Evolutionary conservation across 768 basidiomycete genomes (phyloP), one percentile per base, ranked within the genome.

Genomic region (Boletus edulis): DNA sequence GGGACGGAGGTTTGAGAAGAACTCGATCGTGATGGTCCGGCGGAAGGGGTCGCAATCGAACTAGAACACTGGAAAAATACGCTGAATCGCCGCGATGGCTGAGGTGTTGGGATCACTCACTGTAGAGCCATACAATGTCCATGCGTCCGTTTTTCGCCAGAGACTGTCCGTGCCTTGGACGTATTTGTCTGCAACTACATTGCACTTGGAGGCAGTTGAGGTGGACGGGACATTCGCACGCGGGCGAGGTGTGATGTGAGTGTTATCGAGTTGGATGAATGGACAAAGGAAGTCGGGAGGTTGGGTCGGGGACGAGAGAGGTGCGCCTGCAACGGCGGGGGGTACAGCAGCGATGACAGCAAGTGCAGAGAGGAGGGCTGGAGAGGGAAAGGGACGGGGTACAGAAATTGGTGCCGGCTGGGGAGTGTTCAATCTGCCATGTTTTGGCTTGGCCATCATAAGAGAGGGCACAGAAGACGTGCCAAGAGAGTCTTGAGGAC

Each of bases 41-140:
- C 9, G 2, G 64, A 24, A 6, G 62, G 35, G 44, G 32, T 60
- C 14, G 54, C 13, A 2, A 55, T 15, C 9, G 58, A 49, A 17
- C 29, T 48, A 4, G 62, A 27, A 38, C 62, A 71, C 71, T 70
- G 20, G 29, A 29, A 40, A 27, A 10, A 8, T 4, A 18, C 3
- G 49, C 34, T 55, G 49, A 56, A 47, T 35, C 14, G 24, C 15
- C 29, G 22, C 3, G 20, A 38, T 11, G 35, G 46, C 24, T 4
- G 38, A 7, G 41, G 27, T 11, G 34, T 5, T 11, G 7, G 17
- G 31, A 37, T 10, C 56, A 64, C 85, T 81, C 38, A 85, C 74
- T 14, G 84, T 81, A n/a, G 83, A 84, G n/a, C 89, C 88, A 61
- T 85, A 88, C 38, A 89, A 70, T 13, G 83, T 80, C 72, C 85